These are phyloP conservation scores for Noccaea caerulescens DNA, from an alignment of 345 rosid species.

Conservation along the genomic window DNA sequence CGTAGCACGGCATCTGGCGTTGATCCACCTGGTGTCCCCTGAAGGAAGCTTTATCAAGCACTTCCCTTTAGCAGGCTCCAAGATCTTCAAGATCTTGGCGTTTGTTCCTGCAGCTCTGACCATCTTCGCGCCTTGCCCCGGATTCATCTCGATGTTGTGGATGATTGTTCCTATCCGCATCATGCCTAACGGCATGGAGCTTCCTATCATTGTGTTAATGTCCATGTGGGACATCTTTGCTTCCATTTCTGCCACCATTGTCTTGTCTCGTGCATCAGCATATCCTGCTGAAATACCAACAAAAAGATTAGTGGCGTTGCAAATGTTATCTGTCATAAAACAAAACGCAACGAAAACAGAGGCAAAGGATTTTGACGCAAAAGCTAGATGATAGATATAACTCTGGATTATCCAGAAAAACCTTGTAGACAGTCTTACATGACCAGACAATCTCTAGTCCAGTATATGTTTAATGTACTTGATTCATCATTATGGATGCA, in stretches of 20 bases:
- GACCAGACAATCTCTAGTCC: not conserved
- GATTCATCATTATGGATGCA: too few relatives aligned
- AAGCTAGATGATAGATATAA: too few relatives aligned
- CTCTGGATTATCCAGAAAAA: conserved; percentile 5
- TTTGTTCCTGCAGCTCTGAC: conserved; percentile 84
- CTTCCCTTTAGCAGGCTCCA: conserved; percentile 56
- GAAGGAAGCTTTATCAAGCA: conserved; percentile 77
- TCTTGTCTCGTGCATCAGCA: conserved; percentile 45
- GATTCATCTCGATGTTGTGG: conserved; percentile 89
- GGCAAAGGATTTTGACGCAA: not conserved
- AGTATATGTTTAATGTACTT: too few relatives aligned
- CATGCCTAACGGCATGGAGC: conserved; percentile 77
- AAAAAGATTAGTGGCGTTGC: conserved; percentile 3
- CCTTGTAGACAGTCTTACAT: not conserved
- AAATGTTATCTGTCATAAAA: not conserved
- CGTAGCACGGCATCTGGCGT: conserved; percentile 74
- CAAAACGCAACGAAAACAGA: not conserved
- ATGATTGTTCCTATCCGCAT: conserved; percentile 93
- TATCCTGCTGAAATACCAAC: conserved; percentile 30
- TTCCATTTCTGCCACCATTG: conserved; percentile 62
- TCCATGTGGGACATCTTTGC: conserved; percentile 69
- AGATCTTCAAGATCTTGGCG: conserved; percentile 73
- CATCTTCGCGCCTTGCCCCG: conserved; percentile 84
- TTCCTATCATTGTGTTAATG: conserved; percentile 80
- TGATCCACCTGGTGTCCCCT: conserved; percentile 63